A percentile compares a stretch with the other conserved stretches of the same genome.
Evolutionary conservation across 1,139 yeast genomes (phyloP).

Genomic region (Yamadazyma blattariae): DNA sequence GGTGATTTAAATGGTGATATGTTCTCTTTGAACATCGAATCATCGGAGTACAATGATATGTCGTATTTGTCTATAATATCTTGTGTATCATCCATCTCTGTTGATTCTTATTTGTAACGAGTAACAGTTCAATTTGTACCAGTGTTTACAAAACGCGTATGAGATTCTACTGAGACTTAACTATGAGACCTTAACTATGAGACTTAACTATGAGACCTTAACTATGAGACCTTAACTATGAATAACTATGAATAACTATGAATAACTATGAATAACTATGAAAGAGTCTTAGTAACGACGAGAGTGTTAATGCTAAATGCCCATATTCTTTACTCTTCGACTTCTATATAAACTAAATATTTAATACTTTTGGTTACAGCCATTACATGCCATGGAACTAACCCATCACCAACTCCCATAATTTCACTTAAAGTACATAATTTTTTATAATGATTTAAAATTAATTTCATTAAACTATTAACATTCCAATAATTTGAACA

Average conservation of each 20-base stretch:
- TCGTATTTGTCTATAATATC: constrained; percentile 12
- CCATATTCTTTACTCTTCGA: constrained; percentile 19
- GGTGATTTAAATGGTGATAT: constrained; percentile 8
- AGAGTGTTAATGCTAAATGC: no score
- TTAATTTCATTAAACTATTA: constrained; percentile 52
- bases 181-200: no score
- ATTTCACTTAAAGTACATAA: constrained; percentile 52
- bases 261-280: no score
- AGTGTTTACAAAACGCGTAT: constrained; percentile 1
- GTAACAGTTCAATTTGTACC: no score
- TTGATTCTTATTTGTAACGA: no score
- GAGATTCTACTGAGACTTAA: no score
- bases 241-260: no score
- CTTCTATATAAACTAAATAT: constrained; percentile 41
- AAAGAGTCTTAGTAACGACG: no score
- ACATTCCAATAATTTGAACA: constrained; percentile 65
- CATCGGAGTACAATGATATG: constrained; percentile 15
- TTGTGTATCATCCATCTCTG: constrained; percentile 12
- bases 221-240: no score
- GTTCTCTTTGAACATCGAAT: constrained; percentile 14
- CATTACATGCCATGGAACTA: constrained; percentile 78
- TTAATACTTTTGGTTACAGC: constrained; percentile 70
- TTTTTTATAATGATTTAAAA: constrained; percentile 67
- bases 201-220: no score
- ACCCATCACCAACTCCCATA: constrained; percentile 16